These are phyloP conservation scores for Annona squamosa DNA, from an alignment of 164 flowering plant genomes.

Conservation along the genomic window DNA sequence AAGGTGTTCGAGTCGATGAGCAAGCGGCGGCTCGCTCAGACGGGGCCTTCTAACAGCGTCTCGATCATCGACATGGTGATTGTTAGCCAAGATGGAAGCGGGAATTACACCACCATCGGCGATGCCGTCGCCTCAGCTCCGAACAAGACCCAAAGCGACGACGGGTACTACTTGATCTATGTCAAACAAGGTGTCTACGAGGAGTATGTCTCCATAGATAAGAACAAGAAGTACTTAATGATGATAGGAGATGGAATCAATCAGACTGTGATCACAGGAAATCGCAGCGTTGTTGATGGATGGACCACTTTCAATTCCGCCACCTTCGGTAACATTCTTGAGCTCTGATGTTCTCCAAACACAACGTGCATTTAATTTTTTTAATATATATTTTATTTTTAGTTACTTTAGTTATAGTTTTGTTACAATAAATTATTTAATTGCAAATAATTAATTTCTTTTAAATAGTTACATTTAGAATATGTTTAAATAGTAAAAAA, in stretches of 20 bases:
- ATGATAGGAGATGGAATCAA: conserved; percentile 47
- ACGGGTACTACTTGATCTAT: conserved; percentile 37
- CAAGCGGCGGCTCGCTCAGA: conserved; percentile 11
- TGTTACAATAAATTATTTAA: too few relatives aligned
- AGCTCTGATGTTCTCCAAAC: too few relatives aligned
- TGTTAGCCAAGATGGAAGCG: conserved; percentile 16
- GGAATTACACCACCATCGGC: conserved; percentile 15
- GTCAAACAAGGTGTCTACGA: conserved; percentile 38
- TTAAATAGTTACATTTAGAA: too few relatives aligned
- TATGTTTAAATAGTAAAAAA: too few relatives aligned
- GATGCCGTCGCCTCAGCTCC: conserved; percentile 34
- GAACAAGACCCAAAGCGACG: conserved; percentile 10
- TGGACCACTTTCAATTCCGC: conserved; percentile 36
- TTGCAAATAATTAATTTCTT: too few relatives aligned
- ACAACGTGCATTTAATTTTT: too few relatives aligned
- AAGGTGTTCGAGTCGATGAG: conserved; percentile 8
- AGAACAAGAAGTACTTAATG: conserved; percentile 35
- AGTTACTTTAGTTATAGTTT: too few relatives aligned
- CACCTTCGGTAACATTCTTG: conserved; percentile 19
- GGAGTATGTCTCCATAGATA: conserved; percentile 38
- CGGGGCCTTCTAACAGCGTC: background rate
- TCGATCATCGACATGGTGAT: conserved; percentile 15
- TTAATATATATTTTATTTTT: too few relatives aligned
- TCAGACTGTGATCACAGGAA: conserved; percentile 25
- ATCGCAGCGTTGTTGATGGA: conserved; percentile 21